phyloP scores from a whole-genome alignment of 768 basidiomycete genomes.

The Mycena sanguinolenta region DNA sequence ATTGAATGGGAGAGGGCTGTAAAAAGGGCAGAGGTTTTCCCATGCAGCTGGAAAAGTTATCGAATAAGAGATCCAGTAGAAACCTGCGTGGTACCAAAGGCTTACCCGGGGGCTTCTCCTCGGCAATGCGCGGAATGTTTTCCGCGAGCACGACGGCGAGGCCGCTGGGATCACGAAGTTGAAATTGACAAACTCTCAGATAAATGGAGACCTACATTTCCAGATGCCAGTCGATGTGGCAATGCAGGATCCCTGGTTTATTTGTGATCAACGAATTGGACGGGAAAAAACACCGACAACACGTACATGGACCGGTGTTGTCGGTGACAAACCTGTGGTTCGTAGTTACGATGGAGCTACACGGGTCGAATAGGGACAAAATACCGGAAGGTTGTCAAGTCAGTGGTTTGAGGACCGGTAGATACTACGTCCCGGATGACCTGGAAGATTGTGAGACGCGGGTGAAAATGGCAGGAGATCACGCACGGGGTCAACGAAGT shows the following conservation, averaged over 20 bases:
- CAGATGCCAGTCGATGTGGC: slow-evolving; percentile 55
- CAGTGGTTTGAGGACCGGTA: no score
- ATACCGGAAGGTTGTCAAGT: slow-evolving; percentile 52
- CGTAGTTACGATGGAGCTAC: no score
- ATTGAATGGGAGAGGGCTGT: no score
- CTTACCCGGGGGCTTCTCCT: slow-evolving; percentile 25
- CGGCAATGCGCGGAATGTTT: no score
- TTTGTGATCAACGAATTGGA: no score
- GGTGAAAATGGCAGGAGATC: no score
- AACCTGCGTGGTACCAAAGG: background rate
- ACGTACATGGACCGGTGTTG: slow-evolving; percentile 45
- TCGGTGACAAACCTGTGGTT: no score
- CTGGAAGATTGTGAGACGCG: no score
- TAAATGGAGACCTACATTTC: slow-evolving; percentile 41
- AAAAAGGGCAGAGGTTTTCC: slow-evolving; percentile 41
- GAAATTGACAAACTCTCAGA: slow-evolving; percentile 22
- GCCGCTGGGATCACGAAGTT: slow-evolving; percentile 36
- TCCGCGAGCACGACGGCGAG: slow-evolving; percentile 39
- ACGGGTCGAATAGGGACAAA: slow-evolving; percentile 27
- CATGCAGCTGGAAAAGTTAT: no score
- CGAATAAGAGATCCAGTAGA: no score
- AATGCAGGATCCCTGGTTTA: slow-evolving; percentile 46
- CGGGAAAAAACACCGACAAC: slow-evolving; percentile 31
- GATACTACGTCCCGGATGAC: no score
- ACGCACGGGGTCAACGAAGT: no score